Conservation (phyloP, 345 rosid genomes). For the Camelina laxa region DNA sequence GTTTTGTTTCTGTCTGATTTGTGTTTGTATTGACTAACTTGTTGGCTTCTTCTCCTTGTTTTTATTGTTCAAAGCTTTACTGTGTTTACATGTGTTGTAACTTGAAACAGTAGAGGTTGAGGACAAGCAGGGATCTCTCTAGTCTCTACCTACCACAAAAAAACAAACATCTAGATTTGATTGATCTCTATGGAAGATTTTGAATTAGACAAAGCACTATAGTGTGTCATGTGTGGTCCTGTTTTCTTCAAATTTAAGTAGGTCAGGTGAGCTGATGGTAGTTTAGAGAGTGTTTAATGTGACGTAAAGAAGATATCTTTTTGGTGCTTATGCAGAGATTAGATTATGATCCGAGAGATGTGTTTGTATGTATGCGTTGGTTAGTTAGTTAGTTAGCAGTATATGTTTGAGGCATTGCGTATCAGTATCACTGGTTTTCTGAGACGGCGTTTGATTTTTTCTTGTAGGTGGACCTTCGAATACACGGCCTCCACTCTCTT, state of each 20-base stretch:
- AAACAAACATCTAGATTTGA: slow-evolving; percentile 17
- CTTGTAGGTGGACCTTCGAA: slow-evolving; percentile 57
- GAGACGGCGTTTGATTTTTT: background rate
- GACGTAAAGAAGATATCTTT: background rate
- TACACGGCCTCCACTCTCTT: slow-evolving; percentile 54
- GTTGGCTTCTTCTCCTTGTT: slow-evolving; percentile 32
- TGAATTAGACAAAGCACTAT: background rate
- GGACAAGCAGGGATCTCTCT: background rate
- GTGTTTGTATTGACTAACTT: slow-evolving; percentile 15
- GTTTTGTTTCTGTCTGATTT: slow-evolving; percentile 5
- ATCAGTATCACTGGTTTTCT: background rate
- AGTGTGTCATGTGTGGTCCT: slow-evolving; percentile 26
- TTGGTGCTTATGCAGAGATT: background rate
- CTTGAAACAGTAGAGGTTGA: background rate
- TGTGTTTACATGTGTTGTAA: slow-evolving; percentile 31
- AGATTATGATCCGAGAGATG: background rate
- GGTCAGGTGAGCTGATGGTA: background rate
- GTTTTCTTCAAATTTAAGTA: background rate
- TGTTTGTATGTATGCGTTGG: background rate
- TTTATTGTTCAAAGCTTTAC: slow-evolving; percentile 11
- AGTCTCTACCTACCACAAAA: slow-evolving; percentile 4
- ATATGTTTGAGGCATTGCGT: background rate
- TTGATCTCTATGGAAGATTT: background rate
- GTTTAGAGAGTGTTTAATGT: slow-evolving; percentile 1
- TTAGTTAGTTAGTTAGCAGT: background rate